Conservation (phyloP, 805 yeast species). For the Ogataea nitratoaversa region DNA sequence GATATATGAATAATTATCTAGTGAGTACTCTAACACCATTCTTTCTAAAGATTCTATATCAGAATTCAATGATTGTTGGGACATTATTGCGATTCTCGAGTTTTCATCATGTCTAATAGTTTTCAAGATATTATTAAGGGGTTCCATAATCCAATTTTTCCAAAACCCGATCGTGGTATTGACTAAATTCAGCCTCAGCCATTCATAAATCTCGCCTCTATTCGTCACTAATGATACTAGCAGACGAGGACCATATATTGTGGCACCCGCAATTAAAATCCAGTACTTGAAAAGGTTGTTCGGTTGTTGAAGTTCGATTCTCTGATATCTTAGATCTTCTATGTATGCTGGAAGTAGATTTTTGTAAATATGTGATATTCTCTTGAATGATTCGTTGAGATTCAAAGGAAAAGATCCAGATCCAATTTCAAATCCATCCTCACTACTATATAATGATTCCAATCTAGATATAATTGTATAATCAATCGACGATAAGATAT, state of each 20-base stretch:
- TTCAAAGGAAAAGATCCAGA: background rate
- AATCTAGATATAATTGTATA: constrained; percentile 5
- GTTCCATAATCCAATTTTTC: constrained; percentile 80
- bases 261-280: constrained; percentile 38
- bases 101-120: constrained; percentile 83
- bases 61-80: constrained; percentile 71
- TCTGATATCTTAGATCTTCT: background rate
- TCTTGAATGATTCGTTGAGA: constrained; percentile 11
- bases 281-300: constrained; percentile 51
- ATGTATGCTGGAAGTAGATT: constrained; percentile 6
- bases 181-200: constrained; percentile 54
- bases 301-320: constrained; percentile 34
- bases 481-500: background rate
- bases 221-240: constrained; percentile 42
- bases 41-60: constrained; percentile 79
- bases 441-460: constrained; percentile 1
- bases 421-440: background rate
- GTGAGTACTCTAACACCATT: constrained; percentile 75
- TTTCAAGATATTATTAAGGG: constrained; percentile 63
- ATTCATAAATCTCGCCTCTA: constrained; percentile 47
- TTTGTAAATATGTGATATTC: constrained; percentile 5
- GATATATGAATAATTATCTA: constrained; percentile 29
- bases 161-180: constrained; percentile 67
- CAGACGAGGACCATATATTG: constrained; percentile 52
- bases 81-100: constrained; percentile 68